Evolutionary conservation across 1,284 basidiomycete genomes (phyloP), one percentile per base, ranked within the genome.

Genomic region (Fomitopsis schrenkii): DNA sequence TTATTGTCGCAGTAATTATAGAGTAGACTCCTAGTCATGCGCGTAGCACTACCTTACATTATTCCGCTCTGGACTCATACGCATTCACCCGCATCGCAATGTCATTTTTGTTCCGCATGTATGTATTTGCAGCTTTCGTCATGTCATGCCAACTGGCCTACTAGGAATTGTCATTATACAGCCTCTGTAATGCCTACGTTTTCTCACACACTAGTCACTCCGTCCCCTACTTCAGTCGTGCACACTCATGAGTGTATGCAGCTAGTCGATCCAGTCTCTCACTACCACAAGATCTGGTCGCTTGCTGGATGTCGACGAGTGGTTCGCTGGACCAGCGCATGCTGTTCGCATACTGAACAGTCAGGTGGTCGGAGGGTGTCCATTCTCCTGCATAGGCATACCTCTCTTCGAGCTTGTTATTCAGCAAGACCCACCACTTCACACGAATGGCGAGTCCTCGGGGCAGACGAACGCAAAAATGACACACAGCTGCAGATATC

Each of bases 21-120:
- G 61, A 62, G 44, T 61, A 61, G 26, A 41, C 40, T 48, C 41
- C 26, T 22, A 15, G 41, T 55, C 45, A 30, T 58, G 33, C 42
- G 14, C 48, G 57, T 48, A 61, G 35, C 58, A 54, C n/a, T 54
- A 54, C 35, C 35, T 36, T 59, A 59, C 52, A 56, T 50, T 53
- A 59, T 59, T 61, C 46, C 22, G 40, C 22, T 55, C 42, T 35
- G 52, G 53, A 56, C 54, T 33, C 44, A 30, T 58, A 38, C 54
- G 50, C 60, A 46, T 35, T 30, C 38, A 2, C 42, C 35, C 58
- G 55, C 58, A 62, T 55, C 53, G 57, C 58, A 59, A 55, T 55
- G 48, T 57, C 48, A 53, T 15, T 41, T 45, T 62, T 52, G 22
- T 46, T 58, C 54, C 26, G 33, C 59, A 53, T 62, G 61, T 62